Base-by-base conservation (phyloP, 1,284 basidiomycete species). In the Ustilago vetiveriae region DNA sequence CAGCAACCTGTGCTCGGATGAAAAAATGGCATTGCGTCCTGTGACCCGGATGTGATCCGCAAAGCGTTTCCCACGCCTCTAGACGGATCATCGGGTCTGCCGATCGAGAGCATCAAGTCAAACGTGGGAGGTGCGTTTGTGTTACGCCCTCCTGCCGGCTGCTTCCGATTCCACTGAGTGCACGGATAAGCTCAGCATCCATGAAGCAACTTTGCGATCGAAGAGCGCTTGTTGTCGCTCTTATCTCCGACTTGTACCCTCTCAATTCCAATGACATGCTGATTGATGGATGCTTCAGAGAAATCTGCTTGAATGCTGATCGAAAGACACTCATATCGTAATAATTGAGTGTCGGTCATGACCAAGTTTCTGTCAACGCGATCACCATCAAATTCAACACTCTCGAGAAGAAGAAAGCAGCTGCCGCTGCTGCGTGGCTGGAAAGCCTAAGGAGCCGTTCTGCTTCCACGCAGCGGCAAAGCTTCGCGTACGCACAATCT, bases 41-140 rank as follows among this genome's bases (percentile, higher is more conserved):
- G 32, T 38, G 36, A 38, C 16, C 38, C 53, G 53, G 45, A 19
- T 30, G 8, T 8, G 17, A 24, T 37, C 53, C 53, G 45, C 42
- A 37, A n/a, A n/a, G 11, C 1, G n/a, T 1, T 23, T 56, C 45
- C 26, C 39, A 56, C 53, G 44, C 32, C 30, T 6, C 27, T 10
- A 32, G 16, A 11, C 9, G 8, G 27, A n/a, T 19, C 17, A 23
- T 43, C 29, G 29, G 11, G 11, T 43, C 13, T 16, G 14, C 41
- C 41, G 29, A 23, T 30, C 29, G 29, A 30, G 8, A 13, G 7
- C 13, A 30, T 30, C 29, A 30, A 30, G 29, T 13, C 13, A 30
- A 30, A n/a, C n/a, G n/a, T n/a, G n/a, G n/a, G n/a, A n/a, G n/a
- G n/a, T n/a, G n/a, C n/a, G n/a, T n/a, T n/a, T n/a, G n/a, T n/a